Evolutionary conservation across 2,329 filamentous ascomycete species (phyloP), one percentile per base, ranked within the genome.

Genomic region (Triangularia setosa): DNA sequence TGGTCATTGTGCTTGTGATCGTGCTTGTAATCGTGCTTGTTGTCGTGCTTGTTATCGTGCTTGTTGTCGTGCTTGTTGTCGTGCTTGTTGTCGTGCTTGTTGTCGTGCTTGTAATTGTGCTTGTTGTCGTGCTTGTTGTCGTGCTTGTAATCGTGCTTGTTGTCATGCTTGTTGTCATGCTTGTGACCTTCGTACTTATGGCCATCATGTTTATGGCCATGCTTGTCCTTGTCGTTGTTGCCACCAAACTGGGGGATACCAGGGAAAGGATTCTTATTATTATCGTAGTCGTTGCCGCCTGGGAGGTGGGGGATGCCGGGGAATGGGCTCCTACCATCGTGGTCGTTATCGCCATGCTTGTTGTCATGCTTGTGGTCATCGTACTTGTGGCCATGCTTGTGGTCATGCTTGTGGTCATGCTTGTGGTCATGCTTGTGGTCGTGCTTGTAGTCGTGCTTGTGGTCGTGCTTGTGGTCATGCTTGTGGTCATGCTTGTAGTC

Each of bases 121-220:
- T 59, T 62, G 58, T 52, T 12, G 7, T 57, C 33, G 14, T 35
- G 9, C 33, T 35, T 35, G 14, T 4, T 27, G 28, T 48, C 21
- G 30, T 24, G 3, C n/a, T n/a, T n/a, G n/a, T n/a, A n/a, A 6
- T 28, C 59, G 2, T 55, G 16, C 3, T 61, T 3, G 6, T 27
- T 25, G 2, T 60, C 58, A 52, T 40, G 30, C 14, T 60, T 23
- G 16, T 24, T 30, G 4, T 62, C 40, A 25, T 18, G 14, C 58
- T 27, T 52, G 9, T 64, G 40, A 4, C 21, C 48, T 5, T 64
- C 27, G 30, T 62, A 56, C 48, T 60, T 44, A 28, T 55, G 61
- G 23, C 40, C 44, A 4, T n/a, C n/a, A n/a, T n/a, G n/a, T n/a
- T n/a, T n/a, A n/a, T n/a, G n/a, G n/a, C n/a, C n/a, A n/a, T n/a